Evolutionary conservation across 2,329 filamentous ascomycete genomes (phyloP).

Genomic region (Mycogone perniciosa): DNA sequence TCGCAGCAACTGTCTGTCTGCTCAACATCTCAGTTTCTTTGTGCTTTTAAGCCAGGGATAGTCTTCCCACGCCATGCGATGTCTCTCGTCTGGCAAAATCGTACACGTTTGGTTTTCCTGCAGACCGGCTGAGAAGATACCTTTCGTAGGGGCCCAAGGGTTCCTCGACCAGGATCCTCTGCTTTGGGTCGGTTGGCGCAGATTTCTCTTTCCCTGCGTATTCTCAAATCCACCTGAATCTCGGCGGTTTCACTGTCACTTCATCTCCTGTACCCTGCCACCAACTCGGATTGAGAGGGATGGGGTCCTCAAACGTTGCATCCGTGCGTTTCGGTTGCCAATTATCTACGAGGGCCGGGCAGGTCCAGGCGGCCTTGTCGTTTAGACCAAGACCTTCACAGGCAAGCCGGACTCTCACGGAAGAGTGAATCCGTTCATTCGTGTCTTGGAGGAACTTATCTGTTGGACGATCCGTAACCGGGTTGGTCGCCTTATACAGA

Average conservation of each 20-base stretch:
- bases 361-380: conserved; percentile 42
- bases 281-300: conserved; percentile 28
- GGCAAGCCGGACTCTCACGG: conserved; percentile 47
- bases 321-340: conserved; percentile 38
- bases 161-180: conserved; percentile 45
- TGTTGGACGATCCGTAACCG: conserved; percentile 30
- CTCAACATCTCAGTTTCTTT: not conserved
- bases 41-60: not conserved
- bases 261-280: conserved; percentile 22
- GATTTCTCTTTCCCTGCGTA: conserved; percentile 39
- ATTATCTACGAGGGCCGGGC: conserved; percentile 33
- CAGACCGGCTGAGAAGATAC: conserved; percentile 39
- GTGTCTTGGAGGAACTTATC: conserved; percentile 42
- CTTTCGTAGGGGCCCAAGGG: conserved; percentile 47
- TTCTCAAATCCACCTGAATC: conserved; percentile 48
- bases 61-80: conserved; percentile 8
- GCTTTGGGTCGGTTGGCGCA: conserved; percentile 34
- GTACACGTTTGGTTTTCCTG: conserved; percentile 38
- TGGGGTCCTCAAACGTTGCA: conserved; percentile 28
- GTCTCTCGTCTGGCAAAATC: conserved; percentile 29
- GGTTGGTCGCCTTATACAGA: conserved; percentile 40
- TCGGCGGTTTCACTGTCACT: conserved; percentile 19
- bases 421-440: conserved; percentile 50
- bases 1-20: not conserved
- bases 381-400: conserved; percentile 44